Evolutionary conservation across 1,284 basidiomycete species (phyloP).

Genomic region (Limonomyces culmigenus): DNA sequence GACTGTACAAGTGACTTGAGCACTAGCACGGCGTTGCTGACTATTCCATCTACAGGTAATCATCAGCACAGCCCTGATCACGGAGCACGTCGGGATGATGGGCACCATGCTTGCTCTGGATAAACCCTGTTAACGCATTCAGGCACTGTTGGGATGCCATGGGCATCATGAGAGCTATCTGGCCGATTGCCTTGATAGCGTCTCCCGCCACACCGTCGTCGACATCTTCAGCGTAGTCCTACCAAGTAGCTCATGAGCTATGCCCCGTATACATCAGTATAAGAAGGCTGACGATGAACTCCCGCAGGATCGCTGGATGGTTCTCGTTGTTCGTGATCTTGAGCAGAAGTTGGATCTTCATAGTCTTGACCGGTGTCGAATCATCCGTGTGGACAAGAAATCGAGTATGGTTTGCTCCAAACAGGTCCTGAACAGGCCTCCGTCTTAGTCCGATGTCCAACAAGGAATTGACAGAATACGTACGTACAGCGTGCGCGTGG

Average conservation of each 20-base stretch:
- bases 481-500: constrained; percentile 40
- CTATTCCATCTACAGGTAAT: constrained; percentile 36
- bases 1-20: constrained; percentile 70
- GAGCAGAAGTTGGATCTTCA: constrained; percentile 61
- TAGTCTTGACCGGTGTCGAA: constrained; percentile 40
- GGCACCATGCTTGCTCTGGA: constrained; percentile 57
- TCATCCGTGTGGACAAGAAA: constrained; percentile 63
- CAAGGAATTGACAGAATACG: constrained; percentile 1
- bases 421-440: constrained; percentile 18
- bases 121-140: constrained; percentile 59
- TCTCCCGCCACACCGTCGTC: constrained; percentile 55
- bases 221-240: constrained; percentile 66
- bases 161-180: constrained; percentile 50
- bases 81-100: constrained; percentile 7
- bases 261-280: background rate
- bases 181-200: constrained; percentile 65
- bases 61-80: background rate
- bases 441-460: background rate
- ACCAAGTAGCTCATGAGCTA: constrained; percentile 1
- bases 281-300: constrained; percentile 52
- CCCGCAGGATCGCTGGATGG: constrained; percentile 51
- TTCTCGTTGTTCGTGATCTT: constrained; percentile 50
- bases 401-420: constrained; percentile 38
- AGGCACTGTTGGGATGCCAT: constrained; percentile 57
- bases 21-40: constrained; percentile 67